Percentiles rank a stretch among this genome's conserved stretches.
Evolutionary conservation across 805 yeast species (phyloP).

Genomic region (Candida hungchunana): DNA sequence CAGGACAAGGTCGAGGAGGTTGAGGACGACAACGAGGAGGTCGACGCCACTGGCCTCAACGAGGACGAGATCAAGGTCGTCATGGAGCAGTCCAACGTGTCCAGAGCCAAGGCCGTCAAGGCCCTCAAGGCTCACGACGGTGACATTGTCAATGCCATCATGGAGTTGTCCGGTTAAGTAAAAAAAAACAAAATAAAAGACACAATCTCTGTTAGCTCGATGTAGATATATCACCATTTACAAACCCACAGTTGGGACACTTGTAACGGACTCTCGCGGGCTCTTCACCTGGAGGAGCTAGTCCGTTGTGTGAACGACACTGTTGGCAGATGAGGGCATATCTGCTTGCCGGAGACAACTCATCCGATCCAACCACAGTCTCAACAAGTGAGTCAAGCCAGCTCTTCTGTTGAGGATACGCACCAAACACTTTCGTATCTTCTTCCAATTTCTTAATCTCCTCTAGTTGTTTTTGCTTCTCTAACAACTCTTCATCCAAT

Average conservation of each 20-base stretch:
- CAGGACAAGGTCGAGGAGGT: constrained; percentile 38
- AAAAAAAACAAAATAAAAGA: background rate
- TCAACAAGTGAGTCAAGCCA: constrained; percentile 38
- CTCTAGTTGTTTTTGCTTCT: constrained; percentile 36
- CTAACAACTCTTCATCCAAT: constrained; percentile 39
- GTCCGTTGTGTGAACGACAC: constrained; percentile 73
- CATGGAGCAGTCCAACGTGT: constrained; percentile 85
- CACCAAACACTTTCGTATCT: constrained; percentile 2
- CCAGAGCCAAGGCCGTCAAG: constrained; percentile 86
- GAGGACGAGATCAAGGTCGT: constrained; percentile 81
- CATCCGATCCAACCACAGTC: constrained; percentile 57
- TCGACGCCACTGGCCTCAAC: constrained; percentile 82
- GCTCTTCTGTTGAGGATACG: constrained; percentile 4
- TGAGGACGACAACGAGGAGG: constrained; percentile 61
- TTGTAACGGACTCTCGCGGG: constrained; percentile 49
- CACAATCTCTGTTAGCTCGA: background rate
- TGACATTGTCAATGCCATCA: constrained; percentile 94
- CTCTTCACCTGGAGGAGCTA: constrained; percentile 65
- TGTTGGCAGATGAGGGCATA: constrained; percentile 67
- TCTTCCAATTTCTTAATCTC: constrained; percentile 27
- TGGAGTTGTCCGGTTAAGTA: constrained; percentile 52
- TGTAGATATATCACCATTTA: constrained; percentile 26
- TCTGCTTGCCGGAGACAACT: constrained; percentile 51
- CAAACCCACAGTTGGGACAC: constrained; percentile 62
- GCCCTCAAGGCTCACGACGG: constrained; percentile 86